Evolutionary conservation across 345 rosid genomes (phyloP).

Genomic region (Citrus mangshanensis): DNA sequence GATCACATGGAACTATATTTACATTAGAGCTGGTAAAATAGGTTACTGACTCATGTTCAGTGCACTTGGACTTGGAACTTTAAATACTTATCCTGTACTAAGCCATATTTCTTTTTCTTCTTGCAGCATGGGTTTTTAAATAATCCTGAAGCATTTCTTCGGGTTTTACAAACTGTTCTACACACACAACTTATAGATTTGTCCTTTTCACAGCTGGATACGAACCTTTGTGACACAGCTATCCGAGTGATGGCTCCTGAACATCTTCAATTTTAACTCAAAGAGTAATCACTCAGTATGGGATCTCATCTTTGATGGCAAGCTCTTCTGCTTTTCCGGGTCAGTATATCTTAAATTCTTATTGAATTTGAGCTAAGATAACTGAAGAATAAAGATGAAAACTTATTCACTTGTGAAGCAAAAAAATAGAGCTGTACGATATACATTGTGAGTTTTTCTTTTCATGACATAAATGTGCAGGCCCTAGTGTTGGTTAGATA

Average conservation of each 20-base stretch:
- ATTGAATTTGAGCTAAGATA: not conserved
- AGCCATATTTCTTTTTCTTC: conserved; percentile 9
- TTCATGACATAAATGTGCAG: not conserved
- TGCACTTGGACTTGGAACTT: not conserved
- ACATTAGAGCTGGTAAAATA: too few relatives aligned
- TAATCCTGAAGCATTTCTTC: conserved; percentile 50
- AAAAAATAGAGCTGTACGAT: not conserved
- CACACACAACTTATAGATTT: conserved; percentile 48
- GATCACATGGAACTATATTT: too few relatives aligned
- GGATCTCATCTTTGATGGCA: conserved; percentile 41
- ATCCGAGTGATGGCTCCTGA: conserved; percentile 24
- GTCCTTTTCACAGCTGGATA: conserved; percentile 55
- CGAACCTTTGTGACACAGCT: conserved; percentile 20
- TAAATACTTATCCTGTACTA: not conserved
- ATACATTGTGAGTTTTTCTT: not conserved
- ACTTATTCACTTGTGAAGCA: not conserved
- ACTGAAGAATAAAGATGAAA: not conserved
- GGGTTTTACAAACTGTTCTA: conserved; percentile 39
- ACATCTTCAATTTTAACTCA: conserved; percentile 18
- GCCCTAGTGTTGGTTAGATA: not conserved
- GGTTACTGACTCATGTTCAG: too few relatives aligned
- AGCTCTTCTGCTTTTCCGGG: conserved; percentile 59
- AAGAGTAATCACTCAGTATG: conserved; percentile 26
- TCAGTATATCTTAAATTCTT: conserved; percentile 21
- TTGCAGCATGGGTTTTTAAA: conserved; percentile 59